Base-by-base conservation (phyloP, 345 rosid genomes). In the Aquilaria yunnanensis region DNA sequence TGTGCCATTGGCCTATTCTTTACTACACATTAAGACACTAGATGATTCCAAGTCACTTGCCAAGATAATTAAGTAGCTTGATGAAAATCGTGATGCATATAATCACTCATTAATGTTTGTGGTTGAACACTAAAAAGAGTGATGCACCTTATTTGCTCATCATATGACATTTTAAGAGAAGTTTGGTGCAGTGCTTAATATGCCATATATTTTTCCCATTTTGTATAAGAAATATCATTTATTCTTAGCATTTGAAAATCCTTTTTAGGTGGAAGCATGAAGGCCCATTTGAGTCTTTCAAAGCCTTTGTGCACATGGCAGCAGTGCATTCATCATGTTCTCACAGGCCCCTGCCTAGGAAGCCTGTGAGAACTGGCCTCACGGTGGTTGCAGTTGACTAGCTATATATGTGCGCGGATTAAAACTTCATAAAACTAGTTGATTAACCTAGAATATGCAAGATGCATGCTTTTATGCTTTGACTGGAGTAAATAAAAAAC, bases 271-370 rank as follows among this genome's bases (percentile, higher is more conserved):
- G 99, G 99, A 94, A 94, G 75, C 82, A 85, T 6, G 87, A 94
- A 46, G 96, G 99, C n/a, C 99, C 97, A 32, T 83, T 88, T 9
- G 93, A 90, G 75, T 82, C 93, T 67, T 94, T 90, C 80, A 94
- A 88, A 78, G 97, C 99, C 62, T 89, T 94, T 23, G 85, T 94
- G 64, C 97, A 94, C 77, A 90, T 90, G 99, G 89, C 97, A 34
- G 93, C 89, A 4, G 97, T 90, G 30, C 97, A 94, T 62, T 94
- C 97, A 52, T 88, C 99, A n/a, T 94, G 99, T 61, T 95, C 81
- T 82, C 74, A 81, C 77, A 82, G 23, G 23, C 23, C 23, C 23
- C 23, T 23, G 23, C 23, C 23, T 23, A 23, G 23, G 23, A 23
- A 23, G 23, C 23, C 23, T 23, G 23, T 23, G 23, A 23, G 23